Evolutionary conservation across 2,329 filamentous ascomycete genomes (phyloP).

Genomic region (Trichoderma hamatum): DNA sequence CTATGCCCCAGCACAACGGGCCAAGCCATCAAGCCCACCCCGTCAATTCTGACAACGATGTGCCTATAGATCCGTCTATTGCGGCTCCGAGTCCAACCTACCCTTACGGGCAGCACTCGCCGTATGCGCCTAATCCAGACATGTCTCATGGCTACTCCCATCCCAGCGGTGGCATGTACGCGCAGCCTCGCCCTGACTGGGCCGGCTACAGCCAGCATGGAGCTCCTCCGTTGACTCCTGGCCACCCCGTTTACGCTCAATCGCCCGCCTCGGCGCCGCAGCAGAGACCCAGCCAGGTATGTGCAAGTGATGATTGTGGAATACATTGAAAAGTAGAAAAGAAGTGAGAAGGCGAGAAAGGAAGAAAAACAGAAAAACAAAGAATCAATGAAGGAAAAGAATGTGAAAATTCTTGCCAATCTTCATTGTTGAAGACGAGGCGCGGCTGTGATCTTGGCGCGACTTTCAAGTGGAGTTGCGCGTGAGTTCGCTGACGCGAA

Average conservation of each 20-base stretch:
- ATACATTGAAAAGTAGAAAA: not conserved
- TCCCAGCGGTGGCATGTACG: constrained; percentile 64
- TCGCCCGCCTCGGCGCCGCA: constrained; percentile 59
- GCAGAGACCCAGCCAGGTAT: constrained; percentile 62
- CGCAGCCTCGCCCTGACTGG: constrained; percentile 76
- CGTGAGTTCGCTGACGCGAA: not conserved
- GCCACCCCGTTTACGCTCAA: constrained; percentile 58
- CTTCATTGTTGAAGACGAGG: not conserved
- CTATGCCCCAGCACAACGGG: constrained; percentile 81
- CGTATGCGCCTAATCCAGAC: constrained; percentile 82
- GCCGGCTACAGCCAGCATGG: constrained; percentile 63
- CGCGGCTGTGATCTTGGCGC: not conserved
- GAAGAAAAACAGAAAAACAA: not conserved
- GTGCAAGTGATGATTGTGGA: constrained; percentile 35
- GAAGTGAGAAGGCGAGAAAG: not conserved
- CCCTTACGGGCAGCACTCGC: constrained; percentile 79
- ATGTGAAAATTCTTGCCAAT: not conserved
- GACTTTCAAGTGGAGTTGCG: not conserved
- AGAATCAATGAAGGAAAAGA: not conserved
- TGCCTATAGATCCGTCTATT: constrained; percentile 99
- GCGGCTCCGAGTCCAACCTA: constrained; percentile 91
- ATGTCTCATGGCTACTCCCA: constrained; percentile 79
- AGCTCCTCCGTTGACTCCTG: constrained; percentile 52
- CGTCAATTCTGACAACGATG: constrained; percentile 92
- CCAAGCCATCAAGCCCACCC: constrained; percentile 74